A percentile compares a stretch with the other conserved stretches of the same genome.
Conservation (phyloP, 2,329 filamentous ascomycete genomes). For the Tympanopsis confertula region DNA sequence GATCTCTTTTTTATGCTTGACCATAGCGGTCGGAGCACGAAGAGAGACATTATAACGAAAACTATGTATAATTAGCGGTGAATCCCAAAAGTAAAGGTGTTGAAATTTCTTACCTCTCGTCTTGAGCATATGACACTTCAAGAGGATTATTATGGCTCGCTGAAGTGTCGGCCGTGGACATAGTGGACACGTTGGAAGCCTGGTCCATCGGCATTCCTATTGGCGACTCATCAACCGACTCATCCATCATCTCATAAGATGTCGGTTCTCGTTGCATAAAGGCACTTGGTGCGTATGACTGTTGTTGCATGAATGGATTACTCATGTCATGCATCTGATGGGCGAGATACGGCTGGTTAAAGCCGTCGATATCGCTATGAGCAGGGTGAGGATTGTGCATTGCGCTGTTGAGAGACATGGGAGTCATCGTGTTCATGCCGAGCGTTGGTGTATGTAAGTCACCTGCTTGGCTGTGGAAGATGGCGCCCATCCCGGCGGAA, state of each 20-base stretch:
- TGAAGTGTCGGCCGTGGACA: no score
- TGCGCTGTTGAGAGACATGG: constrained; percentile 51
- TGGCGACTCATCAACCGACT: constrained; percentile 55
- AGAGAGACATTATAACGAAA: constrained; percentile 85
- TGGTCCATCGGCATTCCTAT: no score
- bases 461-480: constrained; percentile 74
- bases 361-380: constrained; percentile 62
- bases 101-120: constrained; percentile 5
- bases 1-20: constrained; percentile 78
- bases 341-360: constrained; percentile 34
- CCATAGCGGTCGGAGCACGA: constrained; percentile 93
- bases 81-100: constrained; percentile 31
- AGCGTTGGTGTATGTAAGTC: constrained; percentile 77
- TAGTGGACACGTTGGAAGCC: no score
- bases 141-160: no score
- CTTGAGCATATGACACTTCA: constrained; percentile 43
- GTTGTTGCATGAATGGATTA: constrained; percentile 14
- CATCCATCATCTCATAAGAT: constrained; percentile 70
- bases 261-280: constrained; percentile 73
- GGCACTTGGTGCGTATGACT: constrained; percentile 62
- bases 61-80: not conserved
- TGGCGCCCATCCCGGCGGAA: constrained; percentile 65
- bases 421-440: constrained; percentile 66
- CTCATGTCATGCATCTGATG: constrained; percentile 12
- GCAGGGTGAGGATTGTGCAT: constrained; percentile 49